phyloP scores from a whole-genome alignment of 1,284 basidiomycete genomes.

The Agroathelia rolfsii region DNA sequence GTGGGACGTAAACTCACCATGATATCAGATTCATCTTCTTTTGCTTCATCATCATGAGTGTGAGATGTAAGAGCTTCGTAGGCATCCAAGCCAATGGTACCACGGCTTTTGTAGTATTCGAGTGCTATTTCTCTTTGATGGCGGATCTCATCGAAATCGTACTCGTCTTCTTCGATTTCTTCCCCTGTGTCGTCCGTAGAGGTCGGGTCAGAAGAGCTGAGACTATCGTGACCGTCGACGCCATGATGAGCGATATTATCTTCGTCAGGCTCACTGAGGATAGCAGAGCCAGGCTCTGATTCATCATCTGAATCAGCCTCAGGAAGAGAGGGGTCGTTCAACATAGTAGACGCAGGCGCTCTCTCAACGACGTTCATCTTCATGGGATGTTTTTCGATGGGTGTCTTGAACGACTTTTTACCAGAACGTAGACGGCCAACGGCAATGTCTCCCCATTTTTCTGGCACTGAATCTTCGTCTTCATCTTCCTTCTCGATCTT shows the following conservation, averaged over 20 bases:
- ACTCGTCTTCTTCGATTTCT: too few species aligned
- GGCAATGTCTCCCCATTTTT: conserved; percentile 52
- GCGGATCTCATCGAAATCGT: conserved; percentile 47
- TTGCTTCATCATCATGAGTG: conserved; percentile 31
- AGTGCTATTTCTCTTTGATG: conserved; percentile 68
- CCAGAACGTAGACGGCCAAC: conserved; percentile 35
- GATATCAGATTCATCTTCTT: conserved; percentile 31
- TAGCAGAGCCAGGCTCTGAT: conserved; percentile 23
- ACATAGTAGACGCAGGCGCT: conserved; percentile 21
- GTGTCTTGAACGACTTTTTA: conserved; percentile 26
- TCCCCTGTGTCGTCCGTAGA: conserved; percentile 16
- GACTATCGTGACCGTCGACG: conserved; percentile 9
- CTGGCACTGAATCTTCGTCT: conserved; percentile 7
- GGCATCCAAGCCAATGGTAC: conserved; percentile 41
- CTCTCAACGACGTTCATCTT: conserved; percentile 63
- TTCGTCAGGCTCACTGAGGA: conserved; percentile 38
- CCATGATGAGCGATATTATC: conserved; percentile 24
- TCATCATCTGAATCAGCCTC: conserved; percentile 41
- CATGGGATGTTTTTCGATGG: conserved; percentile 41
- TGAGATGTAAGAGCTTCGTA: conserved; percentile 39
- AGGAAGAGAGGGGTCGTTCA: conserved; percentile 12
- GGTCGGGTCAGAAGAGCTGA: conserved; percentile 1
- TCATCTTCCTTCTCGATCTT: too few species aligned
- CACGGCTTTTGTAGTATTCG: conserved; percentile 55
- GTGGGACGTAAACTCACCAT: conserved; percentile 37